phyloP scores from a whole-genome alignment of 306 rosid species.

The Ormosia semicastrata region DNA sequence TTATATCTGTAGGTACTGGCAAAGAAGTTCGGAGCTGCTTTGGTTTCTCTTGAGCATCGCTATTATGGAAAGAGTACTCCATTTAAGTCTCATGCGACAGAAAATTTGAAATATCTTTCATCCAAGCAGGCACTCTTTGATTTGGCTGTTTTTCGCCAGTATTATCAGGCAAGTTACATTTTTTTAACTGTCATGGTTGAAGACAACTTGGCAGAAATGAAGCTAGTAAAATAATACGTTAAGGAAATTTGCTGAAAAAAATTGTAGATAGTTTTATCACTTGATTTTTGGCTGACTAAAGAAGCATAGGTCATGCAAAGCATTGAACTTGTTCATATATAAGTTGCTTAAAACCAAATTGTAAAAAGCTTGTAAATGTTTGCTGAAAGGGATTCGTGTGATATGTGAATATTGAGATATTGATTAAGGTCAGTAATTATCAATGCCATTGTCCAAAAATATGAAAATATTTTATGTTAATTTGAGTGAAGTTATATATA shows the following conservation, averaged over 20 bases:
- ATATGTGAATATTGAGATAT: not conserved
- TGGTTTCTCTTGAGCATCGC: constrained; percentile 93
- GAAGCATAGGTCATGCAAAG: not conserved
- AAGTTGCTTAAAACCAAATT: not conserved
- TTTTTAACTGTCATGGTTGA: not conserved
- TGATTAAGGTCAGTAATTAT: not conserved
- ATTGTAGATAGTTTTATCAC: not conserved
- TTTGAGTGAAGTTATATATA: no score
- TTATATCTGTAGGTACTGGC: constrained; percentile 67
- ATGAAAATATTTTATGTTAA: no score
- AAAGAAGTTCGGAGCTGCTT: constrained; percentile 91
- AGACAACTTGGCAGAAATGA: not conserved
- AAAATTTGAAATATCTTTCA: constrained; percentile 83
- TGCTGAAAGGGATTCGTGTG: not conserved
- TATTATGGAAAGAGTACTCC: constrained; percentile 88
- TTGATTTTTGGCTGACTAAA: not conserved
- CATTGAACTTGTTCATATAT: not conserved
- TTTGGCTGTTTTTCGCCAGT: constrained; percentile 83
- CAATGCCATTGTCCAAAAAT: not conserved
- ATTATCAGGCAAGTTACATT: constrained; percentile 64
- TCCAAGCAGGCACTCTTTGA: constrained; percentile 96
- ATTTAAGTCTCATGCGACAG: constrained; percentile 59
- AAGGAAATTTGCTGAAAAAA: not conserved
- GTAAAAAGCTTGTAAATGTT: constrained; percentile 10
- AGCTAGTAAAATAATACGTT: not conserved